Base-by-base conservation (phyloP, 1,139 yeast genomes). In the Schwanniomyces etchellsii region DNA sequence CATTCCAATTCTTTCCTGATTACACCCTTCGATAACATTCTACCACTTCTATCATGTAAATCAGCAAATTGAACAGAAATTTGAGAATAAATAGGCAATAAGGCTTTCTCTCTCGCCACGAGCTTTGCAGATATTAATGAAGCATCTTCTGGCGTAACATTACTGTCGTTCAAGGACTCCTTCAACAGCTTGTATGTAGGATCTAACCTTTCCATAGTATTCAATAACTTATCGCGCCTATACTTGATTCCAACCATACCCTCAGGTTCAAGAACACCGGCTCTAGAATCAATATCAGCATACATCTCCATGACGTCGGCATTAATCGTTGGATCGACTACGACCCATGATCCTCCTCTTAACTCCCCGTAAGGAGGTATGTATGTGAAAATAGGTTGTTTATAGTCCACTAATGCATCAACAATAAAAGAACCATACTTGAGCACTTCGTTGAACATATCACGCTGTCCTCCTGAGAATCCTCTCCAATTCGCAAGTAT, bases 341-440 rank as follows among this genome's bases (percentile, higher is more conserved):
- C 98, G 36, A 93, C 98, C 98, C 98, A 91, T 18, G 98, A 91
- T 57, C 98, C 98, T 70, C 98, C 98, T 75, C 98, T 85, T 48
- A 93, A 76, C 63, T 91, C 98, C 57, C 97, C 97, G 48, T 83
- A 77, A 38, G 98, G 98, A 35, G 98, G 98, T 57, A 91, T 91
- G 61, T 91, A 91, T 20, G 93, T 86, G 67, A 91, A 81, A 43
- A 91, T 83, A 37, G 98, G 98, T 63, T 89, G 98, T 59, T 86
- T 86, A 74, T 81, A 91, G 49, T 81, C 96, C 47, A 88, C 95
- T 42, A 91, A 73, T 9, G 98, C 96, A 57, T 91, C 98, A 42
- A 91, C 98, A 63, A 91, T 91, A 60, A 73, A 88, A 4, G 97
- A 80, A 55, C 98, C 98, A 55, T 85, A 91, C 62, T 91, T 91